These are phyloP conservation scores for Pythium vanterpoolii DNA, from an alignment of 352 stramenopile species.

Conservation along the genomic window DNA sequence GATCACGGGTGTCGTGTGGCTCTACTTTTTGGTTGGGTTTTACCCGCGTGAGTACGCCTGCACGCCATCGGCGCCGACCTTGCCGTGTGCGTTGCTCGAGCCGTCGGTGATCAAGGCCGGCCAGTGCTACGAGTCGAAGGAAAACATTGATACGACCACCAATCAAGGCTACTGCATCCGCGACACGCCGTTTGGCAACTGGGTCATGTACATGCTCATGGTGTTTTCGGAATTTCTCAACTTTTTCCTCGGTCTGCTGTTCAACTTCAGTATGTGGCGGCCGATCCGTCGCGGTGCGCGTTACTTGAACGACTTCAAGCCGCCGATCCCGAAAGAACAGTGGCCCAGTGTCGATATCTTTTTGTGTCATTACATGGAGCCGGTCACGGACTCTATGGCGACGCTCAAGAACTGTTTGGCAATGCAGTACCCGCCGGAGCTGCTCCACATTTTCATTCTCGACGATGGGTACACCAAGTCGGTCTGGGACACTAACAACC, in stretches of 20 bases:
- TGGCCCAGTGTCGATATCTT: constrained; percentile 88
- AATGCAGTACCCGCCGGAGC: constrained; percentile 85
- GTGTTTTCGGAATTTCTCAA: constrained; percentile 87
- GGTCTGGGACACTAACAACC: constrained; percentile 87
- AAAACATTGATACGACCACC: constrained; percentile 64
- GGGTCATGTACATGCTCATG: constrained; percentile 86
- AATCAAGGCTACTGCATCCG: constrained; percentile 81
- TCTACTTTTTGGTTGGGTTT: constrained; percentile 76
- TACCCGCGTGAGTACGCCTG: constrained; percentile 85
- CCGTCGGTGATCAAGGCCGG: constrained; percentile 32
- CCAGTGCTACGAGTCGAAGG: constrained; percentile 57
- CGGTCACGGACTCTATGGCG: constrained; percentile 77
- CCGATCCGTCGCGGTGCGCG: constrained; percentile 84
- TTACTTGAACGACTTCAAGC: constrained; percentile 90
- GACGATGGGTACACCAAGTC: constrained; percentile 91
- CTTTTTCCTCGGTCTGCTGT: constrained; percentile 83
- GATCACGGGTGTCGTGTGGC: constrained; percentile 67
- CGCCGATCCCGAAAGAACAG: constrained; percentile 83
- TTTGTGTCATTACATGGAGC: constrained; percentile 89
- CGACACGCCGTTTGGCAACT: constrained; percentile 55
- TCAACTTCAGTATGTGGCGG: constrained; percentile 91
- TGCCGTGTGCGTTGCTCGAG: constrained; percentile 62
- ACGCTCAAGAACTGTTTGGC: constrained; percentile 86
- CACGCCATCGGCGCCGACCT: constrained; percentile 58
- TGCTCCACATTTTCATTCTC: constrained; percentile 84